Conservation (phyloP, 768 basidiomycete species). For the Pleurotus ostreatus region DNA sequence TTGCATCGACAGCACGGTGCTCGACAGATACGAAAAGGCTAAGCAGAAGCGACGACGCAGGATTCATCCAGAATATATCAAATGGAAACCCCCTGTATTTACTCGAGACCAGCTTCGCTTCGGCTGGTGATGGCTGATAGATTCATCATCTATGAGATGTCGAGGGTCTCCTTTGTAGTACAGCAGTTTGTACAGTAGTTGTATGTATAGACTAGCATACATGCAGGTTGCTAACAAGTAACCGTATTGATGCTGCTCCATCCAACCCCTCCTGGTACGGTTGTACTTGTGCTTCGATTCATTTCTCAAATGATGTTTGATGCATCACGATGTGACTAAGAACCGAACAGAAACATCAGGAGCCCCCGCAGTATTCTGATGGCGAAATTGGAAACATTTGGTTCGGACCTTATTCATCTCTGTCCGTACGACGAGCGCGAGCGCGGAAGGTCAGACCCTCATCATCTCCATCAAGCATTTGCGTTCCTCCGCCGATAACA, state of each 20-base stretch:
- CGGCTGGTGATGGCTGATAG: conserved; percentile 36
- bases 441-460: conserved; percentile 8
- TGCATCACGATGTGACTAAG: too few species aligned
- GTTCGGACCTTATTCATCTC: conserved; percentile 2
- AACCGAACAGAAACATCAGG: too few species aligned
- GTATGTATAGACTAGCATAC: neutral
- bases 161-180: neutral
- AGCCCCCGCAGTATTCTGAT: too few species aligned
- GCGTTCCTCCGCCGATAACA: neutral
- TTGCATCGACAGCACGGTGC: conserved; percentile 83
- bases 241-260: too few species aligned
- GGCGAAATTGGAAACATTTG: too few species aligned
- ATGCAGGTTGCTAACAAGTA: too few species aligned
- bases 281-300: too few species aligned
- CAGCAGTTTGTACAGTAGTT: conserved; percentile 10
- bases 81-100: conserved; percentile 96
- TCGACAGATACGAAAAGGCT: conserved; percentile 87
- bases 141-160: too few species aligned
- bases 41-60: conserved; percentile 72
- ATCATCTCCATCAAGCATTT: conserved; percentile 4
- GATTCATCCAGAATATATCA: conserved; percentile 75
- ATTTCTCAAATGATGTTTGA: too few species aligned
- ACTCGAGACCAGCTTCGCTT: conserved; percentile 87
- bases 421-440: neutral
- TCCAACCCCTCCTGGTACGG: too few species aligned